phyloP scores from a whole-genome alignment of 2,329 filamentous ascomycete species.

The Fusarium agapanthi region DNA sequence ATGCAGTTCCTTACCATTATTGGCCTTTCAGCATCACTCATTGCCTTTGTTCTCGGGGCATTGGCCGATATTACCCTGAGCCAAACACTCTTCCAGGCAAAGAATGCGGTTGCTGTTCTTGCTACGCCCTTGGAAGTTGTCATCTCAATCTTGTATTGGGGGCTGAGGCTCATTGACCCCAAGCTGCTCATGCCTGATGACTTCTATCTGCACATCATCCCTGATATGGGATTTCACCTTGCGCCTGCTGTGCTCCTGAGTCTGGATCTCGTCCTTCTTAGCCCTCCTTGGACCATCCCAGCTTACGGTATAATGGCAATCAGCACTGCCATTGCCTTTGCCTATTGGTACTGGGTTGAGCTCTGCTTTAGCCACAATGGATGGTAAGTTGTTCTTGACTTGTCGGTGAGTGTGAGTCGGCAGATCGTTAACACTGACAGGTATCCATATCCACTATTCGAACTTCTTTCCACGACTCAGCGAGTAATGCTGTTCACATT shows the following conservation, averaged over 20 bases:
- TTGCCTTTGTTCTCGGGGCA: conserved; percentile 69
- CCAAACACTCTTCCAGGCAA: conserved; percentile 66
- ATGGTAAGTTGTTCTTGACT: conserved; percentile 55
- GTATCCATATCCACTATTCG: conserved; percentile 90
- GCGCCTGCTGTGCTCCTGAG: conserved; percentile 71
- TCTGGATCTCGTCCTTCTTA: conserved; percentile 73
- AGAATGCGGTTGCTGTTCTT: conserved; percentile 73
- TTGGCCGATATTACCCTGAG: conserved; percentile 71
- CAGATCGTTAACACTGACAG: conserved; percentile 49
- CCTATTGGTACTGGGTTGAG: conserved; percentile 83
- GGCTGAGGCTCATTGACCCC: conserved; percentile 66
- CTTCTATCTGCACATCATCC: conserved; percentile 61
- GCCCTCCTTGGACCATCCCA: conserved; percentile 75
- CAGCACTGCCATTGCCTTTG: conserved; percentile 67
- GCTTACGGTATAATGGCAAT: conserved; percentile 66
- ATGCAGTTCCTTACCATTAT: conserved; percentile 80
- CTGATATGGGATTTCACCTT: conserved; percentile 72
- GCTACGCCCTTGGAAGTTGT: conserved; percentile 75
- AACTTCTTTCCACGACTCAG: conserved; percentile 69
- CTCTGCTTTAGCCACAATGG: conserved; percentile 74
- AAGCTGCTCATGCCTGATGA: conserved; percentile 62
- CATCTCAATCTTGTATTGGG: conserved; percentile 79
- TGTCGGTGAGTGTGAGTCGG: no score
- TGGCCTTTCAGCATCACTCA: conserved; percentile 67
- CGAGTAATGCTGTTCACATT: conserved; percentile 73